Conservation (phyloP, 306 rosid genomes). For the Cyclanthera cordifolia region DNA sequence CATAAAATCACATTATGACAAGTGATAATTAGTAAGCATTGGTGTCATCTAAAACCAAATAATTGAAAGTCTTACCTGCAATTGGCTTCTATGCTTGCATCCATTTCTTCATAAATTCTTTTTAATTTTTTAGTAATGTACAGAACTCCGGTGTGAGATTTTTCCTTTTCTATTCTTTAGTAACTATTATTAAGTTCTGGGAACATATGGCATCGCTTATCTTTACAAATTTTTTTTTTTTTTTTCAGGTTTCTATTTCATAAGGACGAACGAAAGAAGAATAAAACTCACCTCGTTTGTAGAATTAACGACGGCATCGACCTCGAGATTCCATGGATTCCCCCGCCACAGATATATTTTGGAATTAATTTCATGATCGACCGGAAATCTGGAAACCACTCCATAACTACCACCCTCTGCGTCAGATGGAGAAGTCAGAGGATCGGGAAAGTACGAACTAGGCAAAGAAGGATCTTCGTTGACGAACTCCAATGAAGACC, state of each 20-base stretch:
- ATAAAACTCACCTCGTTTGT: constrained; percentile 67
- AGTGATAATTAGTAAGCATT: neutral
- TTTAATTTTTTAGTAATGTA: too few relatives aligned
- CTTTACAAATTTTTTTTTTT: neutral
- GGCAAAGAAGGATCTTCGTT: constrained; percentile 57
- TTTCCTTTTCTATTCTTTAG: neutral
- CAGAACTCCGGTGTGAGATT: too few relatives aligned
- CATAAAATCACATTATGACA: neutral
- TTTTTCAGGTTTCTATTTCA: neutral
- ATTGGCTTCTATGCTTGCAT: neutral
- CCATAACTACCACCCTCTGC: constrained; percentile 29
- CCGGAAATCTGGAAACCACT: constrained; percentile 63
- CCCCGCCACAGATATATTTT: constrained; percentile 96
- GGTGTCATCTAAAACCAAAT: neutral
- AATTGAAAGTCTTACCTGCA: neutral
- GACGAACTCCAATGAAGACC: constrained; percentile 44
- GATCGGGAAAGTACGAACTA: constrained; percentile 58
- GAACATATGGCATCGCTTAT: neutral
- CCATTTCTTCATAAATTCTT: too few relatives aligned
- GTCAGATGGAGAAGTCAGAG: constrained; percentile 46
- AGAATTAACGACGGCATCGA: constrained; percentile 94
- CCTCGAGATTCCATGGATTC: constrained; percentile 93
- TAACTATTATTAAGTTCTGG: neutral
- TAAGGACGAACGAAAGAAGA: neutral
- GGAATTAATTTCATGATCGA: constrained; percentile 65